These are phyloP conservation scores for Dryadomyces quercus-mongolicae DNA, from an alignment of 2,329 filamentous ascomycete genomes.

Conservation along the genomic window DNA sequence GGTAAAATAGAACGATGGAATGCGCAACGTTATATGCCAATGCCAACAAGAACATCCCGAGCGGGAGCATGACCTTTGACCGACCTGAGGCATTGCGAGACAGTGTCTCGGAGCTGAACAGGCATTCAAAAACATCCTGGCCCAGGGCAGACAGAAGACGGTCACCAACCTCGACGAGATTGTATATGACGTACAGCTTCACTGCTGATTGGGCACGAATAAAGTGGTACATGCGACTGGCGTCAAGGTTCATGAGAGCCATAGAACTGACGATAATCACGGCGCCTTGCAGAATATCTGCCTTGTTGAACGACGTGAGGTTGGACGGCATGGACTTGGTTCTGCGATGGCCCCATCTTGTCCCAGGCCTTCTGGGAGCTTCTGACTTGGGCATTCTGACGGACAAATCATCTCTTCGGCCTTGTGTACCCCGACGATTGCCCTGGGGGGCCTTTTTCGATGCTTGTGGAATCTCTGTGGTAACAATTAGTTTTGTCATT, in stretches of 20 bases:
- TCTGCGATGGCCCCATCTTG: constrained; percentile 34
- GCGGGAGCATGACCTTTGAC: constrained; percentile 77
- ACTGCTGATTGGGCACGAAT: constrained; percentile 94
- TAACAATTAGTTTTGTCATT: too few relatives aligned
- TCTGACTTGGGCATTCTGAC: neutral
- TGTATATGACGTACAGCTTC: constrained; percentile 98
- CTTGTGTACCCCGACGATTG: neutral
- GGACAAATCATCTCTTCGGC: neutral
- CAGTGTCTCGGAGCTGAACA: constrained; percentile 86
- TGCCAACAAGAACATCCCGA: constrained; percentile 83
- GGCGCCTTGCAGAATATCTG: constrained; percentile 81
- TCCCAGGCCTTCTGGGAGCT: neutral
- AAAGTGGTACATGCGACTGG: constrained; percentile 95
- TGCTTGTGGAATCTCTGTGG: too few relatives aligned
- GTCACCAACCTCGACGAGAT: constrained; percentile 87
- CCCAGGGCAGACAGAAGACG: constrained; percentile 81
- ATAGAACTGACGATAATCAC: constrained; percentile 79
- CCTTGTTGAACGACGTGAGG: constrained; percentile 81
- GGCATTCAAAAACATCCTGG: constrained; percentile 90
- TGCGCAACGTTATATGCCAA: constrained; percentile 82
- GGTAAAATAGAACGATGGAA: constrained; percentile 82
- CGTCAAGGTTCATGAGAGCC: constrained; percentile 81
- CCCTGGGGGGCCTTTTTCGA: neutral
- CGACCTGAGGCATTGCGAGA: constrained; percentile 79
- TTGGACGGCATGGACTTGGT: constrained; percentile 77